These are phyloP conservation scores for Schoenoplectus tabernaemontani DNA, from an alignment of 202 grass and related monocot species.

Conservation along the genomic window DNA sequence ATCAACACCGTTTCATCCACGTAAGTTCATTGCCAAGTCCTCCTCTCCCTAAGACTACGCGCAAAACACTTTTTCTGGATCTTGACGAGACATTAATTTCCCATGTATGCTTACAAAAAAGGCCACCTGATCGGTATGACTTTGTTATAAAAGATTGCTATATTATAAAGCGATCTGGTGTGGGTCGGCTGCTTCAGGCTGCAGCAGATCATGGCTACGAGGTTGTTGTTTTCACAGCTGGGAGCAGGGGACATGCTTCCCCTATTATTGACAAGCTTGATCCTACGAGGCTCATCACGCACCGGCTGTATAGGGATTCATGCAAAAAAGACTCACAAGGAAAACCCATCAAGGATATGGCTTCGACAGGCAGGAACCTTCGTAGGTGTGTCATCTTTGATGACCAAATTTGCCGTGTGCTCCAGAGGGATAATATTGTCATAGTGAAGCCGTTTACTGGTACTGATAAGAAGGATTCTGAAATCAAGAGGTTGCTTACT, in stretches of 20 bases:
- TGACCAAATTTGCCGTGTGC: not conserved
- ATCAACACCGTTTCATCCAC: no score
- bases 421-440: not conserved
- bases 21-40: not conserved
- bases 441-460: not conserved
- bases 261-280: not conserved
- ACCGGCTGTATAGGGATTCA: not conserved
- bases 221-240: not conserved
- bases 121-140: not conserved
- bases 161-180: not conserved
- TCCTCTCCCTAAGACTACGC: not conserved
- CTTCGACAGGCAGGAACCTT: not conserved
- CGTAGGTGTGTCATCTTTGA: not conserved
- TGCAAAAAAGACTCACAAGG: not conserved
- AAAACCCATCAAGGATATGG: not conserved
- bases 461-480: not conserved
- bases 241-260: not conserved
- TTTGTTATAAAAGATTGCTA: not conserved
- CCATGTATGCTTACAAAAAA: not conserved
- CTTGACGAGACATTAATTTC: not conserved
- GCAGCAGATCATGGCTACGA: not conserved
- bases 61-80: not conserved
- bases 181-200: not conserved
- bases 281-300: not conserved
- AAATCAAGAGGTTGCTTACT: not conserved